Evolutionary conservation across 2,329 filamentous ascomycete species (phyloP), one percentile per base, ranked within the genome.

Genomic region (Botrytis paeoniae): DNA sequence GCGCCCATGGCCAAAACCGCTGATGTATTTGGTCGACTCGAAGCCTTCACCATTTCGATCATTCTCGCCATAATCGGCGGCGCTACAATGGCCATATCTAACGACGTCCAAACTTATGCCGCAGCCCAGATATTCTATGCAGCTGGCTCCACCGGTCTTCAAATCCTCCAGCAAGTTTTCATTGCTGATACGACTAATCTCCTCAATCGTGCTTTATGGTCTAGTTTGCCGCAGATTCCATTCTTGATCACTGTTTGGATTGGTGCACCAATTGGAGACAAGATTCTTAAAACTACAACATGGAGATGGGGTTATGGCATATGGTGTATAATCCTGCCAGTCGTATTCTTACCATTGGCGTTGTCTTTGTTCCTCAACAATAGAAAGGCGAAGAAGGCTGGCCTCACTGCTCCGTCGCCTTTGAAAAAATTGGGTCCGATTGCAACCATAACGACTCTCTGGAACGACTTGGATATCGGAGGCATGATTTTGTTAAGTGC

Each of bases 131-230:
- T 92, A 4, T 91, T 93, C 76, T 92, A 91, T 78, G 86, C 86
- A 72, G 86, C 91, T 62, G 91, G 91, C 83, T 84, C 85, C 71
- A 76, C 74, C n/a, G 73, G 75, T 20, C 37, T 81, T 90, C 45
- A 84, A 85, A 71, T 92, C 82, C 76, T 85, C 81, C 9, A 81
- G 80, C 37, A 81, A 72, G 86, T 93, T 45, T 89, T 93, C 77
- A 87, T 91, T 71, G 89, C 91, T 29, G 91, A 93, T 76, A 91
- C 89, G 0, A 90, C 90, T 2, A 85, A 86, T 22, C 83, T 93
- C 45, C 84, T 86, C 72, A 91, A 92, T 77, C 86, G 91, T 81
- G 88, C 84, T 75, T 78, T 85, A 72, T 80, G 84, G 72, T 82
- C 83, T 37, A 83, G 81, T 61, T 75, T 86, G 73, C 84, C 70